These are phyloP conservation scores for Malus hybrid DNA, from an alignment of 331 rosid genomes.

Conservation along the genomic window DNA sequence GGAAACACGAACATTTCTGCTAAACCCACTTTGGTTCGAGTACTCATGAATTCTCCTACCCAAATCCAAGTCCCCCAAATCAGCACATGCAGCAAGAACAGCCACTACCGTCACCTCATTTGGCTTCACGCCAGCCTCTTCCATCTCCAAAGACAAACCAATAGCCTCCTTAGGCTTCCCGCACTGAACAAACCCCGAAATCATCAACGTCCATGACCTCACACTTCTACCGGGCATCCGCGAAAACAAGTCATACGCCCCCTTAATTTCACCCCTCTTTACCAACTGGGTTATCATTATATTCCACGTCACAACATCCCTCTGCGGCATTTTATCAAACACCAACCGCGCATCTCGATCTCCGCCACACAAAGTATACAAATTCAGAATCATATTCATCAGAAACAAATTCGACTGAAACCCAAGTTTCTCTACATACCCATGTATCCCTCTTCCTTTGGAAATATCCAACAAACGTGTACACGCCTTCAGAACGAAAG, in stretches of 20 bases:
- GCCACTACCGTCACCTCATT: constrained; percentile 38
- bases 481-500: constrained; percentile 37
- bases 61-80: constrained; percentile 33
- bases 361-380: constrained; percentile 15
- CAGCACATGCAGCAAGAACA: constrained; percentile 38
- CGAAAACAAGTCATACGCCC: constrained; percentile 29
- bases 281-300: constrained; percentile 32
- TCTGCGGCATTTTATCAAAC: constrained; percentile 29
- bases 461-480: constrained; percentile 7
- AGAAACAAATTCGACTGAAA: constrained; percentile 18
- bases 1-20: constrained; percentile 15
- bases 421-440: constrained; percentile 32
- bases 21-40: constrained; percentile 10
- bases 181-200: constrained; percentile 26
- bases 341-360: constrained; percentile 7
- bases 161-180: constrained; percentile 33
- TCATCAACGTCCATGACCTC: constrained; percentile 40
- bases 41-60: constrained; percentile 32
- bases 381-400: constrained; percentile 26
- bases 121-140: constrained; percentile 26
- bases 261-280: constrained; percentile 12
- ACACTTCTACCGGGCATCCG: constrained; percentile 22
- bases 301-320: constrained; percentile 38
- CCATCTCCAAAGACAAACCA: constrained; percentile 28
- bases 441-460: constrained; percentile 23